phyloP scores from a whole-genome alignment of 148 eudicot species.

The Nepenthes gracilis region DNA sequence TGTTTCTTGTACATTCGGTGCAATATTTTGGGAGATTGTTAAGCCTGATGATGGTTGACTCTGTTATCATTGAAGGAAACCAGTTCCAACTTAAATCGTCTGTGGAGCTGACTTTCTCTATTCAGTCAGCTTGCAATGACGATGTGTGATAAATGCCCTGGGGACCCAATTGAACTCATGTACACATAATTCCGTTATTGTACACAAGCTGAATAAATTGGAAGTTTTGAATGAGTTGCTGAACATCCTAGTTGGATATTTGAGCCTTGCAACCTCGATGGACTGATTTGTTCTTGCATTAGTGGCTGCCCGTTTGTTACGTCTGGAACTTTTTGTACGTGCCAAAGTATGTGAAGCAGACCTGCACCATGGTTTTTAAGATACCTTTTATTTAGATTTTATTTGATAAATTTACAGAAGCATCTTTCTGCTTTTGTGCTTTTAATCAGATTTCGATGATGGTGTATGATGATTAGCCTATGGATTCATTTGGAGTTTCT shows the following conservation, averaged over 20 bases:
- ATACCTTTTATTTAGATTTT: too few relatives aligned
- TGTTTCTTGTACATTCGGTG: too few relatives aligned
- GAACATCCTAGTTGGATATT: conserved; percentile 14
- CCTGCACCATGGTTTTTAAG: too few relatives aligned
- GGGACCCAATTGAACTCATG: conserved; percentile 24
- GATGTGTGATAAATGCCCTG: conserved; percentile 56
- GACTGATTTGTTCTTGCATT: neutral
- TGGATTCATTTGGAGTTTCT: too few relatives aligned
- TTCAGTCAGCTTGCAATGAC: conserved; percentile 57
- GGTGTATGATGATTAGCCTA: too few relatives aligned
- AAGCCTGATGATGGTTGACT: neutral
- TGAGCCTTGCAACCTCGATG: conserved; percentile 1
- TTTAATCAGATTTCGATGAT: too few relatives aligned
- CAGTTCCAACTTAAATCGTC: conserved; percentile 6
- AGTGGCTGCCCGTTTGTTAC: neutral
- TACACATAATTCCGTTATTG: neutral
- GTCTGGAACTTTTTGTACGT: neutral
- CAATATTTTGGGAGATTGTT: too few relatives aligned
- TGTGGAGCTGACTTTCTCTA: conserved; percentile 18
- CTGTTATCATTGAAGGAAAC: neutral
- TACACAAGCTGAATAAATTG: neutral
- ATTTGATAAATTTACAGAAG: too few relatives aligned
- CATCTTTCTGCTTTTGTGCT: too few relatives aligned
- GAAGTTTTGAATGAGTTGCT: conserved; percentile 3
- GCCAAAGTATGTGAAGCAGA: too few relatives aligned